A percentile compares a stretch with the other conserved stretches of the same genome.
phyloP scores from a whole-genome alignment of 768 basidiomycete species.

The Hericium erinaceus region DNA sequence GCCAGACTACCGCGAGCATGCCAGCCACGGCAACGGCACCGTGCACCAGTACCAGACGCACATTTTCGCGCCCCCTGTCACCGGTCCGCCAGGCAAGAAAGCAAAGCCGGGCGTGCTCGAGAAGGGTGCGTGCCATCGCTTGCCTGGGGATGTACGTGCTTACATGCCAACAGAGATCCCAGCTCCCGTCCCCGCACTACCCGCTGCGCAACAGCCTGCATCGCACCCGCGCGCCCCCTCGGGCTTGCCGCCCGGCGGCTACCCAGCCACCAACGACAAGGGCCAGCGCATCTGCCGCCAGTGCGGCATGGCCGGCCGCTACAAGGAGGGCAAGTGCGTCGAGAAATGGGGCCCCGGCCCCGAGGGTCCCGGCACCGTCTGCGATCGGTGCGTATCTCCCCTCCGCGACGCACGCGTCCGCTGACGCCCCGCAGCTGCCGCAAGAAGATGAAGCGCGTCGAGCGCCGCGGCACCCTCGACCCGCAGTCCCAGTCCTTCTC shows the following conservation, averaged over 20 bases:
- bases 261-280: constrained; percentile 27
- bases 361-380: constrained; percentile 71
- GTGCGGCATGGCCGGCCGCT: constrained; percentile 59
- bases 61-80: constrained; percentile 65
- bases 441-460: constrained; percentile 77
- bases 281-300: constrained; percentile 64
- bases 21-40: constrained; percentile 13
- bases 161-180: background rate
- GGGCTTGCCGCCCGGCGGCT: constrained; percentile 22
- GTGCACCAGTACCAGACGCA: constrained; percentile 35
- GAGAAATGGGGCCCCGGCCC: constrained; percentile 82
- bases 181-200: background rate
- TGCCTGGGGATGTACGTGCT: too few relatives aligned
- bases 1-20: background rate
- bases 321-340: constrained; percentile 75
- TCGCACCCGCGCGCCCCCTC: constrained; percentile 16
- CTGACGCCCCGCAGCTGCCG: constrained; percentile 37
- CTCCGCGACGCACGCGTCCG: background rate
- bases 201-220: constrained; percentile 2
- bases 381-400: constrained; percentile 37
- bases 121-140: too few relatives aligned
- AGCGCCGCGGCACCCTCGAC: constrained; percentile 56
- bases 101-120: background rate
- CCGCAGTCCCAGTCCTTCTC: constrained; percentile 6
- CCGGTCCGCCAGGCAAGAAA: constrained; percentile 57